Conservation (phyloP, 2,329 filamentous ascomycete genomes). For the Triangularia verruculosa region DNA sequence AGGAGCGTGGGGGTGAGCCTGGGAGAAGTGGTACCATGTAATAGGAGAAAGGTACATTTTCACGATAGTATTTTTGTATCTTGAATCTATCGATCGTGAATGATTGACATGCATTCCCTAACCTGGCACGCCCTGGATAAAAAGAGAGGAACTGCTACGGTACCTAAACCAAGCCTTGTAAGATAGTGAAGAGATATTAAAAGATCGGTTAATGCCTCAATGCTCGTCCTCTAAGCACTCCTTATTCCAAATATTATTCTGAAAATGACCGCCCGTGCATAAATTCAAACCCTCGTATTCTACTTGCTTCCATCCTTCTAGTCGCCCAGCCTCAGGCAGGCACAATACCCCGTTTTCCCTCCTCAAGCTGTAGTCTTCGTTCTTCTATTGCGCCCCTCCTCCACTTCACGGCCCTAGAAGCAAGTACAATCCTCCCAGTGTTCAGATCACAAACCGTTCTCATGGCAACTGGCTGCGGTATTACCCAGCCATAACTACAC, state of each 20-base stretch:
- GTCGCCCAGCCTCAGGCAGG: not conserved
- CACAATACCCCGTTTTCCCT: not conserved
- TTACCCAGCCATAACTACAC: not conserved
- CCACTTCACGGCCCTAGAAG: not conserved
- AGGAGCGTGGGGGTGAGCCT: not conserved
- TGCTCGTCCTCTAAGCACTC: too few species aligned
- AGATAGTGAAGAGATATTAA: too few species aligned
- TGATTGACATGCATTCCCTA: too few species aligned
- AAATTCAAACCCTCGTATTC: too few species aligned
- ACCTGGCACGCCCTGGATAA: too few species aligned
- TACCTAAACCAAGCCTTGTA: too few species aligned
- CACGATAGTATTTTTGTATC: not conserved
- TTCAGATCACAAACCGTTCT: not conserved
- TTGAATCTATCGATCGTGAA: too few species aligned
- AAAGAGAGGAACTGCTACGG: too few species aligned
- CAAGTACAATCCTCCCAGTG: not conserved
- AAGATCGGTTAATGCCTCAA: too few species aligned
- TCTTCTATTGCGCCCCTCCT: not conserved
- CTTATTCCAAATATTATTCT: too few species aligned
- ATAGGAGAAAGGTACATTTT: not conserved
- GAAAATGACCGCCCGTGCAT: too few species aligned
- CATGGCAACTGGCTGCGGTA: not conserved
- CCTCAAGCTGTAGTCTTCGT: not conserved
- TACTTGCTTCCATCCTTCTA: not conserved
- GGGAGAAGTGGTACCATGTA: not conserved